Base-by-base conservation (phyloP, 2,329 filamentous ascomycete genomes). In the Cladosporium sp. region DNA sequence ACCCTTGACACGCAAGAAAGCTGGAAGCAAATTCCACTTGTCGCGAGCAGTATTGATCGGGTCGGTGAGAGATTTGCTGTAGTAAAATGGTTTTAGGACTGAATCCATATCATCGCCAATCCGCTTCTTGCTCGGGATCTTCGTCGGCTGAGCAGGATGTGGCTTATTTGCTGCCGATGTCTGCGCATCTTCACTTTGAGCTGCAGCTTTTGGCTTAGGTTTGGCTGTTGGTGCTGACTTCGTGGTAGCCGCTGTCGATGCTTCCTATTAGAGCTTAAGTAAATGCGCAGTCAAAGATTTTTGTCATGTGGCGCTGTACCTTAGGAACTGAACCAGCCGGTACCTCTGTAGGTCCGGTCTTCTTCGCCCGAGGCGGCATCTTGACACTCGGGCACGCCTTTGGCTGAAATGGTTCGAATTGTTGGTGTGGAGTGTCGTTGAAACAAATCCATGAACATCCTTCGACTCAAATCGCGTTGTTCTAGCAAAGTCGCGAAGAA, bases 1-100 rank as follows among this genome's bases (percentile, higher is more conserved):
- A 65, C 93, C 93, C 80, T 99, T 99, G 73, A 97, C 93, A 79
- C 97, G 97, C 66, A 99, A 82, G 78, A 99, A 99, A n/a, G 95
- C 95, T 0, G 95, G 96, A 30, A 99, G 81, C 49, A 99, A 84
- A 77, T 98, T 97, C 87, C 94, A 97, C 84, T 99, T 99, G 82
- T 99, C 95, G 74, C 91, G 72, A 30, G 87, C 88, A 1, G 88
- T 90, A 67, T 89, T 84, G 73, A 91, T 91, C 3, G 88, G 88
- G 74, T 90, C 89, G 0, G 87, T 89, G 64, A 90, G 77, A 58
- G 83, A 83, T 75, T 90, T 91, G 67, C 84, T 86, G 72, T 88
- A 87, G 77, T 91, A 91, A 74, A 90, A 90, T 0, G 89, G 88
- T 73, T 90, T 83, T 28, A 91, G 82, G 28, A 90, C 80, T 43